Evolutionary conservation across 441 rosid genomes (phyloP), one percentile per base, ranked within the genome.

Genomic region (Manihot esculenta): DNA sequence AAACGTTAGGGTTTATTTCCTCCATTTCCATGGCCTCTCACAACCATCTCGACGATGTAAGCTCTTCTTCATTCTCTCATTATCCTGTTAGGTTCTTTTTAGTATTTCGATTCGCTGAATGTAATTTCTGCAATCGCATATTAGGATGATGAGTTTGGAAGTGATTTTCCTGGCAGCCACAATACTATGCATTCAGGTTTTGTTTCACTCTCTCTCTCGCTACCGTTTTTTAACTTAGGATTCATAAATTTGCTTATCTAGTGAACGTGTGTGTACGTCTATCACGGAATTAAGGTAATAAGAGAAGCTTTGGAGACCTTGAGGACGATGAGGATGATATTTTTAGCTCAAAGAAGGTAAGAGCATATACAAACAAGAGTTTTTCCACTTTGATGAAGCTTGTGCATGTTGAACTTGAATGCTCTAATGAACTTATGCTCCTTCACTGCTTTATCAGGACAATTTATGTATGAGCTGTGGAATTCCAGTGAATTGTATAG

Each of bases 281-380:
- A 38, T 65, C 58, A 48, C 61, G 38, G 54, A 70, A 48, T 61
- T 73, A 74, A 89, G 97, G 92, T 62, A 79, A 30, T 66, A 95
- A 89, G 85, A 87, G 97, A 83, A 83, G 88, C 72, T 95, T 87
- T 73, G 94, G 85, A 69, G 99, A 92, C 64, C 80, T 92, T 26
- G 99, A 91, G 75, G 97, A 92, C 65, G 99, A 95, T 18, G 99
- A 91, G 68, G 99, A 95, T 69, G 99, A 90, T 62, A 81, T 91
- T n/a, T 91, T 93, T 75, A 89, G 92, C 64, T 85, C 99, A 23
- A 87, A 88, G 78, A 89, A 87, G 95, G 98, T 89, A 56, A 20
- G 20, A 45, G 67, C 54, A 12, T 24, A 3, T 61, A 11, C 54
- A 44, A 7, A 63, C 48, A 41, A 1, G 13, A 62, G 1, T 62